Evolutionary conservation across 1,284 basidiomycete species (phyloP).

Genomic region (Leccinum huronense): DNA sequence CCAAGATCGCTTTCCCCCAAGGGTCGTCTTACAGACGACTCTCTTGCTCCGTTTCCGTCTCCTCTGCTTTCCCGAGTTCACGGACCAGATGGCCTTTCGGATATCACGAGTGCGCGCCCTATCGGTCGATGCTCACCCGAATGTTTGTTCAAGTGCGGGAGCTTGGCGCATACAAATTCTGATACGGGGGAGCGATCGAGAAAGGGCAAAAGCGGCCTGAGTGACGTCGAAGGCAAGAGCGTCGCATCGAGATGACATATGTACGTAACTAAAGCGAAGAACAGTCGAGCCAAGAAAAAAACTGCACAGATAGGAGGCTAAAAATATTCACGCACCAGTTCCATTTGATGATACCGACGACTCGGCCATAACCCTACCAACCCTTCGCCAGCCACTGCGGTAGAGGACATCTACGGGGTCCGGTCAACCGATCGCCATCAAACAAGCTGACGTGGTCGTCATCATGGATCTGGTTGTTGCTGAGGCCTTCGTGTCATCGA

Average conservation of each 20-base stretch:
- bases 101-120: constrained; percentile 86
- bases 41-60: constrained; percentile 96
- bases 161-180: constrained; percentile 94
- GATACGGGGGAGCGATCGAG: constrained; percentile 90
- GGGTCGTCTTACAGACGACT: constrained; percentile 90
- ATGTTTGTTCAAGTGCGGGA: constrained; percentile 87
- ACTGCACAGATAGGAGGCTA: neutral
- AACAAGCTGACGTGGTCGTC: no score
- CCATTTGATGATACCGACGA: constrained; percentile 91
- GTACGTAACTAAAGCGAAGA: neutral
- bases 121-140: constrained; percentile 65
- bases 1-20: constrained; percentile 92
- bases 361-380: constrained; percentile 49
- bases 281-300: constrained; percentile 12
- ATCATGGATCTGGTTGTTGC: no score
- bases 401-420: no score
- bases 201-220: constrained; percentile 95
- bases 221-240: neutral
- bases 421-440: no score
- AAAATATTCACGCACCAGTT: constrained; percentile 88
- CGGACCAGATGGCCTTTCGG: constrained; percentile 98
- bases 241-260: constrained; percentile 1
- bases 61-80: constrained; percentile 87
- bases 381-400: no score
- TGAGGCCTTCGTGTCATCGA: no score